These are phyloP conservation scores for Neopestalotiopsis rosae DNA, from an alignment of 2,329 filamentous ascomycete species.

Conservation along the genomic window DNA sequence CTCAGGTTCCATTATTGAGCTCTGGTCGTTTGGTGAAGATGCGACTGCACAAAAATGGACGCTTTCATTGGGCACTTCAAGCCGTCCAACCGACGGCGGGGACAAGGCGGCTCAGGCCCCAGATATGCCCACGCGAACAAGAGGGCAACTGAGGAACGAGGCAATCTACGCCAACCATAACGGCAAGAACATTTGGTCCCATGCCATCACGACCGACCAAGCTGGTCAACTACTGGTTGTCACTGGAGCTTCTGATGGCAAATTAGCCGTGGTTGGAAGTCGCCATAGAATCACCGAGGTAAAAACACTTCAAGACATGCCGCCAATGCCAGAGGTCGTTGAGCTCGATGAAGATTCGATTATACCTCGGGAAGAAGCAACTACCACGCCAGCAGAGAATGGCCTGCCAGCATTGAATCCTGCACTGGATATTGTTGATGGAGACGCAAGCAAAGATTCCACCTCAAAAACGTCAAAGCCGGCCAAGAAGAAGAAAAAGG, in stretches of 20 bases:
- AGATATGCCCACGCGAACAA: conserved; percentile 3
- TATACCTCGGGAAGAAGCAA: background rate
- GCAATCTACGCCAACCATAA: conserved; percentile 69
- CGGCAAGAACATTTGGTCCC: conserved; percentile 92
- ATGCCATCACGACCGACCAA: conserved; percentile 46
- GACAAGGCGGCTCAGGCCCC: conserved; percentile 26
- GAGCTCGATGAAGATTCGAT: background rate
- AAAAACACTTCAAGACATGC: conserved; percentile 10
- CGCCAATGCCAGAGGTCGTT: background rate
- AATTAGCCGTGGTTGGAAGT: conserved; percentile 49
- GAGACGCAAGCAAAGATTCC: background rate
- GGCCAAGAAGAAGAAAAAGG: conserved; percentile 28
- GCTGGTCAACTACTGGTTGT: conserved; percentile 53
- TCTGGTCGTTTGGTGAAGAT: conserved; percentile 88
- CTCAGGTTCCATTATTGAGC: conserved; percentile 40
- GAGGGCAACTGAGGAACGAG: conserved; percentile 52
- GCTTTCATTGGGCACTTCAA: conserved; percentile 42
- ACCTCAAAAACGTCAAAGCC: background rate
- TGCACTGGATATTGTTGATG: background rate
- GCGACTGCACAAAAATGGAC: conserved; percentile 77
- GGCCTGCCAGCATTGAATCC: no score
- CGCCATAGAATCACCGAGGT: background rate
- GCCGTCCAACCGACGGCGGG: background rate
- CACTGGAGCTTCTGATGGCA: conserved; percentile 87
- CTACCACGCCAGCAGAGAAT: background rate